Conservation (phyloP, 1,139 yeast species). For the Zygotorulaspora mrakii region DNA sequence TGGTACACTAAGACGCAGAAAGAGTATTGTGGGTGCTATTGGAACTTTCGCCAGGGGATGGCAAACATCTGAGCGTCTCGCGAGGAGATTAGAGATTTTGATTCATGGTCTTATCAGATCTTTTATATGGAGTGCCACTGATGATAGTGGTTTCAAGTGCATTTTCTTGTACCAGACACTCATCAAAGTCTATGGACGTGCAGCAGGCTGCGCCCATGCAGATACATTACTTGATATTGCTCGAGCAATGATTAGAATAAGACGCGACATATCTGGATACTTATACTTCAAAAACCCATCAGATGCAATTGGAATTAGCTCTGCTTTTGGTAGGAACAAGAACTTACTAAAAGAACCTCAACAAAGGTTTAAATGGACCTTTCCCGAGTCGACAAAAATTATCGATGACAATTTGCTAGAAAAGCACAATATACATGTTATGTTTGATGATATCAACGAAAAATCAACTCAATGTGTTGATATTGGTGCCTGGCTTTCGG, state of each 20-base stretch:
- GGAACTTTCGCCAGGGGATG: conserved; percentile 12
- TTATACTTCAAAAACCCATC: conserved; percentile 52
- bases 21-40: conserved; percentile 25
- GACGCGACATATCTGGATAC: conserved; percentile 47
- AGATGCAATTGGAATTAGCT: conserved; percentile 66
- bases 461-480: conserved; percentile 36
- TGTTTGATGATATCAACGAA: conserved; percentile 12
- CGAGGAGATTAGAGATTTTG: conserved; percentile 17
- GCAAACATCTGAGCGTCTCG: conserved; percentile 2
- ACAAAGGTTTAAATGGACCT: conserved; percentile 47
- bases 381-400: conserved; percentile 54
- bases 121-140: conserved; percentile 34
- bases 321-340: conserved; percentile 52
- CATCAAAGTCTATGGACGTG: conserved; percentile 33
- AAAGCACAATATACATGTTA: conserved; percentile 12
- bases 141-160: conserved; percentile 32
- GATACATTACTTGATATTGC: conserved; percentile 48
- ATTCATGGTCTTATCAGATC: conserved; percentile 40
- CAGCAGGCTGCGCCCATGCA: conserved; percentile 35
- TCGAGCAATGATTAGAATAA: conserved; percentile 52
- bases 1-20: conserved; percentile 27
- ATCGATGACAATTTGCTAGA: conserved; percentile 45
- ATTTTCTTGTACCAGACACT: conserved; percentile 35
- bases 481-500: conserved; percentile 50
- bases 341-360: conserved; percentile 29